These are phyloP conservation scores for Mucor piriformis DNA, from an alignment of 371 early-diverging fungal species.

Conservation along the genomic window DNA sequence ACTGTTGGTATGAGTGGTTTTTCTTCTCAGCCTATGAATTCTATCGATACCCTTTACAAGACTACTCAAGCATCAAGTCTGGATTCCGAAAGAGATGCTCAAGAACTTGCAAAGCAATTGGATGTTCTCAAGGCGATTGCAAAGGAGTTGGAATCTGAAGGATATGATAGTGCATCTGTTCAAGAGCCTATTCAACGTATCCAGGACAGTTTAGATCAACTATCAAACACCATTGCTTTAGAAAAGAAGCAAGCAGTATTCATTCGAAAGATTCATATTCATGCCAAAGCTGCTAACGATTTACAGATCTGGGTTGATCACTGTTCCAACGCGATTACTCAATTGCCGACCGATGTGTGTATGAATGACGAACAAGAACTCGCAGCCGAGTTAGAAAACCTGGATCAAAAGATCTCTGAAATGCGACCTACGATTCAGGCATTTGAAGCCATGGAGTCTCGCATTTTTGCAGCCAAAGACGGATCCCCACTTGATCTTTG, in stretches of 20 bases:
- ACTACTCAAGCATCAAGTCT: constrained; percentile 15
- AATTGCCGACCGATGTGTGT: constrained; percentile 44
- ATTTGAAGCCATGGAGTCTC: constrained; percentile 41
- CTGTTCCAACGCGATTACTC: constrained; percentile 40
- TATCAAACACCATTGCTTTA: constrained; percentile 21
- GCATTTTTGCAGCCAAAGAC: constrained; percentile 34
- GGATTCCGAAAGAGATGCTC: constrained; percentile 26
- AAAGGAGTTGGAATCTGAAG: constrained; percentile 25
- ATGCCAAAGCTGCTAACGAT: constrained; percentile 44
- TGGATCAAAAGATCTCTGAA: constrained; percentile 40
- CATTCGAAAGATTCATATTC: constrained; percentile 39
- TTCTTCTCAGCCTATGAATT: constrained; percentile 20
- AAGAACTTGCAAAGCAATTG: constrained; percentile 22
- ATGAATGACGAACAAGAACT: constrained; percentile 46
- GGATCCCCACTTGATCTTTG: constrained; percentile 25
- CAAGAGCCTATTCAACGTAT: constrained; percentile 29
- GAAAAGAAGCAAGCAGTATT: constrained; percentile 50
- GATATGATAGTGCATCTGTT: constrained; percentile 29
- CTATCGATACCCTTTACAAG: constrained; percentile 26
- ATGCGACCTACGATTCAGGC: constrained; percentile 44
- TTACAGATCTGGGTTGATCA: constrained; percentile 48
- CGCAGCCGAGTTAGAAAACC: constrained; percentile 33
- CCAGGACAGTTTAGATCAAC: constrained; percentile 28
- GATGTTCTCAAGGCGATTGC: constrained; percentile 26
- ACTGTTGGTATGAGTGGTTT: constrained; percentile 26